phyloP scores from a whole-genome alignment of 495 filamentous ascomycete species.

The Penicillium herquei region DNA sequence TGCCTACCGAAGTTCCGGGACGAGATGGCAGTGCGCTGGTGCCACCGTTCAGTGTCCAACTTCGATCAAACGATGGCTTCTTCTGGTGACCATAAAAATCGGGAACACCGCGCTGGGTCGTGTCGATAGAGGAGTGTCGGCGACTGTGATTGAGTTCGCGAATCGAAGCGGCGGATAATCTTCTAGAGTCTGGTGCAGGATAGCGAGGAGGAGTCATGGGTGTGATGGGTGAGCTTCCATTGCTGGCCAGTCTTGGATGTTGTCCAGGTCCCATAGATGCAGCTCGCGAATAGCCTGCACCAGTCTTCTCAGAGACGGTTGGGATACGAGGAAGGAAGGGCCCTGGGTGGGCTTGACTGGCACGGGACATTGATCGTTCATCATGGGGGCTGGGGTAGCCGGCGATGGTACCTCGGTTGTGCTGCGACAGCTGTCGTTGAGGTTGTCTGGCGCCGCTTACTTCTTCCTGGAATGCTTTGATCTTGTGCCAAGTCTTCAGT shows the following conservation, averaged over 20 bases:
- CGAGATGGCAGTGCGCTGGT: slow-evolving; percentile 28
- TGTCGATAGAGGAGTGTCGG: slow-evolving; percentile 81
- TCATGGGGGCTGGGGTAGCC: slow-evolving; percentile 34
- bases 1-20: slow-evolving; percentile 37
- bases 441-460: slow-evolving; percentile 47
- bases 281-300: slow-evolving; percentile 21
- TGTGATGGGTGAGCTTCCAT: slow-evolving; percentile 32
- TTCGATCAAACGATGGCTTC: slow-evolving; percentile 82
- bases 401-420: slow-evolving; percentile 27
- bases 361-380: slow-evolving; percentile 39
- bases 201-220: slow-evolving; percentile 36
- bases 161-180: slow-evolving; percentile 79
- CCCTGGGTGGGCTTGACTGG: slow-evolving; percentile 28
- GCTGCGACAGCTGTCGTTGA: slow-evolving; percentile 11
- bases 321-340: slow-evolving; percentile 62
- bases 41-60: slow-evolving; percentile 75
- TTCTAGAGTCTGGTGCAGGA: slow-evolving; percentile 50
- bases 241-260: slow-evolving; percentile 36
- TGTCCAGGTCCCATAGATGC: slow-evolving; percentile 27
- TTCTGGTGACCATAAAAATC: slow-evolving; percentile 60
- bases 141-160: slow-evolving; percentile 82
- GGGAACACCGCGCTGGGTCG: slow-evolving; percentile 32
- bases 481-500: slow-evolving; percentile 93
- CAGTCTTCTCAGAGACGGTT: slow-evolving; percentile 47
- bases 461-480: slow-evolving; percentile 85